Percentiles rank a stretch among this genome's conserved stretches.
These are phyloP conservation scores for Solanum chmielewskii DNA, from an alignment of 257 asterid genomes.

Conservation along the genomic window DNA sequence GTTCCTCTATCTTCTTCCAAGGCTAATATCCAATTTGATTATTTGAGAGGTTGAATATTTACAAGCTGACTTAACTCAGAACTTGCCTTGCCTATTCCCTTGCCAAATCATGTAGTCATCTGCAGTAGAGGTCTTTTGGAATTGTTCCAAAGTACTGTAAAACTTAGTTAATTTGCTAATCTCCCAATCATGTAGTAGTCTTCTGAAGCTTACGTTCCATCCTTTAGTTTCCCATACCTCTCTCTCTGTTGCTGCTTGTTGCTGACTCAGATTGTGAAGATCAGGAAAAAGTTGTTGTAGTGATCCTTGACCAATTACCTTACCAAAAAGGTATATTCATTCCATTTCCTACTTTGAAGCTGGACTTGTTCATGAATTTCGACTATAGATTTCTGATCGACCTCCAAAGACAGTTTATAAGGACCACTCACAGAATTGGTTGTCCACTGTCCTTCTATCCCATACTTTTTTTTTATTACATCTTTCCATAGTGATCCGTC, in stretches of 20 bases:
- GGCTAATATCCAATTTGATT: background rate
- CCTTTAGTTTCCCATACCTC: background rate
- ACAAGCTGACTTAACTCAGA: background rate
- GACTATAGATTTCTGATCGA: background rate
- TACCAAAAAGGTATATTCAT: background rate
- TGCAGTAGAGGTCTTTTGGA: background rate
- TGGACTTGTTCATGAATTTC: background rate
- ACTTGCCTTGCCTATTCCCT: background rate
- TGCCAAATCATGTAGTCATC: background rate
- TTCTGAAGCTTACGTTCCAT: background rate
- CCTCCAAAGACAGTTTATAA: background rate
- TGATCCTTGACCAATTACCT: background rate
- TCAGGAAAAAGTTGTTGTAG: background rate
- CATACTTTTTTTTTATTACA: background rate
- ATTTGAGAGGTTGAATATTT: background rate
- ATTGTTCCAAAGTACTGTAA: background rate
- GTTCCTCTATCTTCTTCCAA: background rate
- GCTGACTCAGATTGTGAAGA: background rate
- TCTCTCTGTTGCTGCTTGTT: background rate
- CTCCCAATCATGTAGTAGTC: background rate
- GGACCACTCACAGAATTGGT: background rate
- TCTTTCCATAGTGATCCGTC: background rate
- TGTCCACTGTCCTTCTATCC: background rate
- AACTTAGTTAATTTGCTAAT: background rate
- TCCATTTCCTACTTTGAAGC: background rate